A percentile compares a stretch with the other conserved stretches of the same genome.
phyloP scores from a whole-genome alignment of 2,329 filamentous ascomycete species.

The Zasmidium angulare region DNA sequence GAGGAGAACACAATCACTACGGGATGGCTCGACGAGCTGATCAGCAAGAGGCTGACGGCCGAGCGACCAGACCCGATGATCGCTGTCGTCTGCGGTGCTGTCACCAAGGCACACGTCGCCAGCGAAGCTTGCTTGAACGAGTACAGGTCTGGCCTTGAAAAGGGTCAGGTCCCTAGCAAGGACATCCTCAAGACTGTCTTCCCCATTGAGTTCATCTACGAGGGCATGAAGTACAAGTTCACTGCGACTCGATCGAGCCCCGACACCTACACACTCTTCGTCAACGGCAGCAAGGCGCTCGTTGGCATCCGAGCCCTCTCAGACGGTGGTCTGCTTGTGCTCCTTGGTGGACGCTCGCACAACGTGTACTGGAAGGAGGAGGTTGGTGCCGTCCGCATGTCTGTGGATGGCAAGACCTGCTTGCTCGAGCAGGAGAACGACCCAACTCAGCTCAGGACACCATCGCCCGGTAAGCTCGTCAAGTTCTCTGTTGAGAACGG shows the following conservation, averaged over 20 bases:
- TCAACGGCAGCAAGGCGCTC: conserved; percentile 95
- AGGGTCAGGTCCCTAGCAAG: conserved; percentile 95
- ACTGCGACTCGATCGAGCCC: conserved; percentile 88
- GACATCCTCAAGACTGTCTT: conserved; percentile 98
- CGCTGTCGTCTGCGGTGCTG: conserved; percentile 91
- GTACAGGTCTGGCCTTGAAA: conserved; percentile 86
- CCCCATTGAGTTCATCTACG: conserved; percentile 97
- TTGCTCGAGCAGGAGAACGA: conserved; percentile 98
- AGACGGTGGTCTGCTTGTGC: conserved; percentile 87
- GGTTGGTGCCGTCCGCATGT: conserved; percentile 89
- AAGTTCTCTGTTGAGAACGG: conserved; percentile 97
- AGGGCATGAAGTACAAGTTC: conserved; percentile 95
- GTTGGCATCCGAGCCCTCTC: conserved; percentile 90
- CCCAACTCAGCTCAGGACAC: conserved; percentile 91
- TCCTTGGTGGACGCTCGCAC: conserved; percentile 90
- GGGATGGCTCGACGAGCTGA: conserved; percentile 97
- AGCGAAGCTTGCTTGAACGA: conserved; percentile 85
- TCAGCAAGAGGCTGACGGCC: conserved; percentile 94
- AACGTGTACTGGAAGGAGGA: conserved; percentile 99
- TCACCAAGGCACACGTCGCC: conserved; percentile 92
- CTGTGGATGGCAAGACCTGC: conserved; percentile 97
- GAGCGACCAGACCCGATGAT: conserved; percentile 92
- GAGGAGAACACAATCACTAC: conserved; percentile 99
- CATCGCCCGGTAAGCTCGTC: conserved; percentile 94
- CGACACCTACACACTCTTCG: conserved; percentile 96